Evolutionary conservation across 2,329 filamentous ascomycete species (phyloP), one percentile per base, ranked within the genome.

Genomic region (Whalleya microplaca): DNA sequence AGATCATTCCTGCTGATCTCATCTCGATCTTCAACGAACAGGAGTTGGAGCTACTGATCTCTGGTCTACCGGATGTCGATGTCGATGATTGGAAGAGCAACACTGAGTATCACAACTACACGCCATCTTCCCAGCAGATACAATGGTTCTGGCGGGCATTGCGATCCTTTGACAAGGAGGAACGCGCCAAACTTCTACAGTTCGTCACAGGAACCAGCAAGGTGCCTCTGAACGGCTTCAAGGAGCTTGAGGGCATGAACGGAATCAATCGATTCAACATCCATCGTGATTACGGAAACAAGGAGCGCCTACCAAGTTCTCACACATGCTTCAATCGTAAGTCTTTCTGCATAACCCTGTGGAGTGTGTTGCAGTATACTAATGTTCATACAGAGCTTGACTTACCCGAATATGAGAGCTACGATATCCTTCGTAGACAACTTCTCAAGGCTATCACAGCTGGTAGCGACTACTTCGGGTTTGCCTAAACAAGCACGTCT

Each of bases 81-180:
- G 86, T 98, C 41, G 95, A 99, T 70, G 95, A 99, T 76, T 99
- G 95, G 95, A 97, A 96, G 84, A 92, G 91, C 76, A 96, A 97
- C 76, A 96, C 94, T 2, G 96, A 99, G 72, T 98, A 99, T 69
- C 94, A 98, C 76, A 98, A 98, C 75, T 99, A 99, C 78, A 92
- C 86, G 3, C 89, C 91, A 29, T 94, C 93, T 0, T 97, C 95
- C 2, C 91, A 92, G 44, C 96, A 99, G 73, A 96, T 99, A 57
- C 93, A 98, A 73, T 99, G 95, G 95, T 99, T 99, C 85, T 99
- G 95, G 95, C 89, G 96, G 69, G 95, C 95, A 21, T 87, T 99
- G 43, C 88, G 95, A 67, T 96, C 93, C 3, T 99, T 97, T 71
- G 96, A 98, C 79, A 98, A 98, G 78, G 96, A 99, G 78, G 96